Percentiles rank a stretch among this genome's conserved stretches.
These are phyloP conservation scores for Gautieria morchelliformis DNA, from an alignment of 768 basidiomycete species.

Conservation along the genomic window DNA sequence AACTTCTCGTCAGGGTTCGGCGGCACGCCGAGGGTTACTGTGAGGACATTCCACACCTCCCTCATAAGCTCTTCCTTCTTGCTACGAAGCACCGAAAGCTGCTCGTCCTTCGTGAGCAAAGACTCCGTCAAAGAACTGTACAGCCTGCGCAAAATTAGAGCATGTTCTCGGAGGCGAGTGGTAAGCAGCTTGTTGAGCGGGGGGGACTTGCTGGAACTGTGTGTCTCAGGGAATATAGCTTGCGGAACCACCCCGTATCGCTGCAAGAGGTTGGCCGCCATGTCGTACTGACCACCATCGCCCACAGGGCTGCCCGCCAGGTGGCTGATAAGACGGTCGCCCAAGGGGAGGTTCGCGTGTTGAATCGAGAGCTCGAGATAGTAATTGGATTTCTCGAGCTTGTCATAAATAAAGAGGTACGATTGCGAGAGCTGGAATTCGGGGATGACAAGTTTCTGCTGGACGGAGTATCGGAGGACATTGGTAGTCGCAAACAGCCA, in stretches of 20 bases:
- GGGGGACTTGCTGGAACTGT: conserved; percentile 64
- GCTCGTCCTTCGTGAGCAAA: conserved; percentile 34
- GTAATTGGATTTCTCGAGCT: conserved; percentile 89
- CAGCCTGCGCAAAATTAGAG: conserved; percentile 66
- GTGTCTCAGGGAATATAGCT: conserved; percentile 72
- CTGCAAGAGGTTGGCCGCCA: conserved; percentile 64
- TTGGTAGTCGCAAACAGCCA: conserved; percentile 95
- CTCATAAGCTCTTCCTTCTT: conserved; percentile 81
- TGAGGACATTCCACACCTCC: conserved; percentile 78
- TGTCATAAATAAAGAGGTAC: conserved; percentile 95
- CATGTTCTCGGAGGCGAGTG: conserved; percentile 86
- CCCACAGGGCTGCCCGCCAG: conserved; percentile 70
- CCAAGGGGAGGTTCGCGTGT: conserved; percentile 67
- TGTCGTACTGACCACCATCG: conserved; percentile 95
- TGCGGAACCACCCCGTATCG: conserved; percentile 87
- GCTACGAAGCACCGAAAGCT: conserved; percentile 49
- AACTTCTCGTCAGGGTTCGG: conserved; percentile 64
- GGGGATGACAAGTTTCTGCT: conserved; percentile 75
- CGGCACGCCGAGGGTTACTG: conserved; percentile 79
- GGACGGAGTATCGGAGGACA: conserved; percentile 71
- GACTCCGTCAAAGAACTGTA: conserved; percentile 40
- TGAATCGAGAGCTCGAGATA: conserved; percentile 85
- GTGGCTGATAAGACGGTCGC: conserved; percentile 73
- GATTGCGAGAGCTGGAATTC: conserved; percentile 92
- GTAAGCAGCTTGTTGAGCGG: conserved; percentile 75